Evolutionary conservation across 192 early-diverging fungal species (phyloP).

Genomic region (Backusella macrospora): DNA sequence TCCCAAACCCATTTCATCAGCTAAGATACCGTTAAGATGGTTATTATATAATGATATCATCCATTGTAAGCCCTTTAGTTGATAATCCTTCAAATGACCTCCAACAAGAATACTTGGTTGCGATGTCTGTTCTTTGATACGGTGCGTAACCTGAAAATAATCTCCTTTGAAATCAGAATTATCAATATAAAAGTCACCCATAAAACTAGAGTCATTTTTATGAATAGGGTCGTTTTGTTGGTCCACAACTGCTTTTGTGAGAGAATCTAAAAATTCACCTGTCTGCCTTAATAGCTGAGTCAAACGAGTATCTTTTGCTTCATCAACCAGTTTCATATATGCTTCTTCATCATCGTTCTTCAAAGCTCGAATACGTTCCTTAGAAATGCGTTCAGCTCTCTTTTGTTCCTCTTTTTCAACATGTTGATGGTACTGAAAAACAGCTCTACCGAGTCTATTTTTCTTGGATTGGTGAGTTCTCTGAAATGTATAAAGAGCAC

Average conservation of each 20-base stretch:
- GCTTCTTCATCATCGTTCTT: conserved; percentile 98
- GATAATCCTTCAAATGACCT: conserved; percentile 95
- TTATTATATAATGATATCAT: conserved; percentile 99
- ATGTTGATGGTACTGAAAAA: conserved; percentile 76
- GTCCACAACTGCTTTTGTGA: conserved; percentile 84
- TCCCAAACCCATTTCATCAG: conserved; percentile 94
- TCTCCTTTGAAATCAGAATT: conserved; percentile 57
- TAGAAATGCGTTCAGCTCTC: conserved; percentile 78
- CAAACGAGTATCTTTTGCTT: conserved; percentile 96
- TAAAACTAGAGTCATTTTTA: not conserved
- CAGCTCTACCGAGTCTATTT: conserved; percentile 76
- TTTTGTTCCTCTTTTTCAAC: conserved; percentile 95
- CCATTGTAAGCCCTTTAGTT: conserved; percentile 97
- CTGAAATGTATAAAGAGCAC: conserved; percentile 70
- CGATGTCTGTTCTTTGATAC: conserved; percentile 75
- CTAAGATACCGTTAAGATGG: conserved; percentile 95
- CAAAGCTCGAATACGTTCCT: conserved; percentile 96
- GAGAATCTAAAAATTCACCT: conserved; percentile 77
- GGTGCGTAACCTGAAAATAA: conserved; percentile 92
- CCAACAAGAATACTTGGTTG: conserved; percentile 88
- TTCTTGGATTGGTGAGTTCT: conserved; percentile 65
- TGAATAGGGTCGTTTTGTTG: conserved; percentile 73
- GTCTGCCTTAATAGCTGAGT: conserved; percentile 92
- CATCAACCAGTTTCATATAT: conserved; percentile 93
- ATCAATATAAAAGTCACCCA: not conserved